Base-by-base conservation (phyloP, 495 filamentous ascomycete genomes). In the Rhypophila decipiens region DNA sequence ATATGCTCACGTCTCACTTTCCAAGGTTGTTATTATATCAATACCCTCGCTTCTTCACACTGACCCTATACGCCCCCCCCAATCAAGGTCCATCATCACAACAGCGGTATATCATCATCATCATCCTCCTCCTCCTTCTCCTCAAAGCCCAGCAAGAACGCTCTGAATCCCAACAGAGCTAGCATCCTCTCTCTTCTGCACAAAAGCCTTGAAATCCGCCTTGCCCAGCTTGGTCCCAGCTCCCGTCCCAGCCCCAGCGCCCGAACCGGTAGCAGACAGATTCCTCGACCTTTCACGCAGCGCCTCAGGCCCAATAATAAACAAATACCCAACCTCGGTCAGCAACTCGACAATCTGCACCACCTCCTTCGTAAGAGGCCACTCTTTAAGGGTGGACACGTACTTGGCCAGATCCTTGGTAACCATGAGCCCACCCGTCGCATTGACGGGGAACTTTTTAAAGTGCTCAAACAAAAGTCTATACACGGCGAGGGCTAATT, bases 341-440 rank as follows among this genome's bases (percentile, higher is more conserved):
- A 97, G 62, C 34, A 94, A 74, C 70, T 97, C 91, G 56, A 96
- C 79, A 52, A 76, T 76, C 35, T 72, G 74, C 55, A 82, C 79
- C 24, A 88, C 77, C 34, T 87, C 84, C 52, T 85, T 86, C 24
- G 68, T 64, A 13, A 91, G 74, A 18, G 84, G 79, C 85, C 88
- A 95, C 37, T 82, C 83, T 46, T 84, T 79, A 37, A 97, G 73
- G 19, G 94, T 72, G 39, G 88, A 81, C 4, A 86, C 82, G 61
- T 99, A 99, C 55, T 85, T 87, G 13, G 86, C 88, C 55, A 96
- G 86, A 63, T 99, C 94, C 74, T 96, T 95, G 39, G 85, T 89
- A 21, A 97, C 88, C 80, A 96, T 90, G 35, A 99, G 75, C 1
- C 88, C 93, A 39, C 94, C 94, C 0, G 90, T 86, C 24, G 89